Evolutionary conservation across 108 stramenopile genomes (phyloP), one percentile per base, ranked within the genome.

Genomic region (Cylindrotheca closterium): DNA sequence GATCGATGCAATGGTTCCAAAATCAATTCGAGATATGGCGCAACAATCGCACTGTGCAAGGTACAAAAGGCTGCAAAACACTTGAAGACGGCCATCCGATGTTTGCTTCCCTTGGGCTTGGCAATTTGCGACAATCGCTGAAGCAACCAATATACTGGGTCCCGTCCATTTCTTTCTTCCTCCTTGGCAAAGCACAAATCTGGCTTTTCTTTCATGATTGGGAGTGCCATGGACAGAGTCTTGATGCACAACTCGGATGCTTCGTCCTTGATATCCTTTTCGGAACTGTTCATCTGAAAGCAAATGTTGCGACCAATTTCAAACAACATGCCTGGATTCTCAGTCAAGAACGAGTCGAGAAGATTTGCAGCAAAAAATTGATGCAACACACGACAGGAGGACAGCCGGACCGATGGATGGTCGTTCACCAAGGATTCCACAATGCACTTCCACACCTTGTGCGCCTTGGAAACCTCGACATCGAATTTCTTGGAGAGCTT

Each of bases 61-160:
- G 77, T 73, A 2, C 75, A 66, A 55, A 94, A 74, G 2, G 93
- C 86, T 25, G 88, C 93, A 75, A 85, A 94, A 50, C 88, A 88
- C 60, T 92, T 91, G 78, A 84, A 94, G 0, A 94, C 63, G 0
- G 84, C 75, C 70, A 85, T 75, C 18, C 93, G 79, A 0, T 90
- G 84, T 47, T 74, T 73, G 24, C 48, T 63, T 29, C 89, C 88
- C 68, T 79, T 83, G 28, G 69, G 75, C 62, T 91, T 94, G 30
- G 90, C 89, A 53, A 89, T 91, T 45, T 88, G 74, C 0, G 89
- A 88, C 45, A 94, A 60, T 23, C 93, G 76, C 18, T 75, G 79
- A 69, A 94, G 61, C 3, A 91, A 52, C 90, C 88, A 89, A 3
- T 33, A 51, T 17, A 85, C 75, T 1, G 89, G 88, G 30, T 64